Base-by-base conservation (phyloP, 345 rosid species). In the Reutealis trisperma region DNA sequence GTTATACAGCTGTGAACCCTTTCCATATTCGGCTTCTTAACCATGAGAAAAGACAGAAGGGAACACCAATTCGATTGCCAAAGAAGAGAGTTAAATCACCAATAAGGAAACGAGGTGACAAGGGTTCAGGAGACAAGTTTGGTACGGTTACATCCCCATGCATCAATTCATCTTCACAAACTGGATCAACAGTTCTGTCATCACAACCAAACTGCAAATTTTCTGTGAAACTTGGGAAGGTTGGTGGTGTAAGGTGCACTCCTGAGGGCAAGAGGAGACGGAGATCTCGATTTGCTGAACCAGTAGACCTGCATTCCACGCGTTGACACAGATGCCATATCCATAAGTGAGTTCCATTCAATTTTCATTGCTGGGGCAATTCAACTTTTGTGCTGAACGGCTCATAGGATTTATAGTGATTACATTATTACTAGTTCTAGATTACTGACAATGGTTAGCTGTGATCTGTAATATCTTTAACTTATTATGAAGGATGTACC, bases 261-360 rank as follows among this genome's bases (percentile, higher is more conserved):
- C 94, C 97, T 0, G 92, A 88, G 8, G 80, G 90, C 72, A 93
- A 90, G 85, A 88, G 88, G 86, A 93, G 96, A 82, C 84, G 94
- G 52, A 86, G 88, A 55, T 86, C 93, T 41, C 81, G 81, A 67
- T 22, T 77, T 16, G 78, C 75, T 66, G 87, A 88, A 72, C 83
- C 85, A 0, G 81, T 82, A 13, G 84, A 88, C 83, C 75, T 84
- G 62, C 83, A 76, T 76, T 84, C 77, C 9, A 75, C 89, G 25
- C 78, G 80, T 59, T 84, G 78, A 83, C 75, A 11, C 64, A 67
- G 19, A 37, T 6, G 25, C 12, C 6, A 25, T 51, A 7, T 16
- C 12, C 6, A 25, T 51, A 70, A 25, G 69, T 24, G 11, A n/a
- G 32, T 24, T 55, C 9, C 32, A 49, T 70, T 7, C 72, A 24